These are phyloP conservation scores for Diplocarpon rosae DNA, from an alignment of 2,329 filamentous ascomycete species.

Conservation along the genomic window DNA sequence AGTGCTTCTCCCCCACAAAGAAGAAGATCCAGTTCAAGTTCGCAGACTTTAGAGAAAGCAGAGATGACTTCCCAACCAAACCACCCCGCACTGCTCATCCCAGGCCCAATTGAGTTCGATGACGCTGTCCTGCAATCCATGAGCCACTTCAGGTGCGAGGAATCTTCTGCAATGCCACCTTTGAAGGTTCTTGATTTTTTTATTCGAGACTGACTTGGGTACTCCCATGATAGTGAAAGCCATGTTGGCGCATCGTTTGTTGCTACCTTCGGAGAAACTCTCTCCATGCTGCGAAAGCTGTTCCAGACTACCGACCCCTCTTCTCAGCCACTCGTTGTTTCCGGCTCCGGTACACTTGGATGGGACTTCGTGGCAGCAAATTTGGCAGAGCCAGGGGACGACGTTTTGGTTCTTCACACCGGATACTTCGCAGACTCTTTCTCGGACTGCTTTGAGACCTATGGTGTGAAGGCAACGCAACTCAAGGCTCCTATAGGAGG, in stretches of 20 bases:
- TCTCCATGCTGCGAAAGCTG: conserved; percentile 80
- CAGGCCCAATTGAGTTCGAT: conserved; percentile 95
- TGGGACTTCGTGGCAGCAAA: conserved; percentile 97
- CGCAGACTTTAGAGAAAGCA: conserved; percentile 10
- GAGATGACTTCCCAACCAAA: conserved; percentile 50
- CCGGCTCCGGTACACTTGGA: conserved; percentile 87
- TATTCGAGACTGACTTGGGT: conserved; percentile 11
- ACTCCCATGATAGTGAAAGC: conserved; percentile 61
- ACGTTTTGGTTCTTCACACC: conserved; percentile 85
- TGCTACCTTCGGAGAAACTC: conserved; percentile 78
- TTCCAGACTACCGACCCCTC: conserved; percentile 79
- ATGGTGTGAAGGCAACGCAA: conserved; percentile 83
- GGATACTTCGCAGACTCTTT: conserved; percentile 97
- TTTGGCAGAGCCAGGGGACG: conserved; percentile 77
- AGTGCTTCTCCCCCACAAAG: conserved; percentile 12
- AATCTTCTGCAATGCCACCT: neutral
- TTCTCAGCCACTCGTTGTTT: conserved; percentile 86
- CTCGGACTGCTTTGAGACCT: conserved; percentile 81
- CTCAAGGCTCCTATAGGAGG: conserved; percentile 82
- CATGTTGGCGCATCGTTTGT: conserved; percentile 88
- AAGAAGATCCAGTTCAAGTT: conserved; percentile 14
- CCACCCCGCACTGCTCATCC: conserved; percentile 76
- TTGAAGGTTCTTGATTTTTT: neutral
- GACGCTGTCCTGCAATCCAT: conserved; percentile 92
- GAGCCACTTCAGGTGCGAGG: conserved; percentile 75